Percentiles rank a stretch among this genome's conserved stretches.
These are phyloP conservation scores for Camelina laxa DNA, from an alignment of 345 rosid species.

Conservation along the genomic window DNA sequence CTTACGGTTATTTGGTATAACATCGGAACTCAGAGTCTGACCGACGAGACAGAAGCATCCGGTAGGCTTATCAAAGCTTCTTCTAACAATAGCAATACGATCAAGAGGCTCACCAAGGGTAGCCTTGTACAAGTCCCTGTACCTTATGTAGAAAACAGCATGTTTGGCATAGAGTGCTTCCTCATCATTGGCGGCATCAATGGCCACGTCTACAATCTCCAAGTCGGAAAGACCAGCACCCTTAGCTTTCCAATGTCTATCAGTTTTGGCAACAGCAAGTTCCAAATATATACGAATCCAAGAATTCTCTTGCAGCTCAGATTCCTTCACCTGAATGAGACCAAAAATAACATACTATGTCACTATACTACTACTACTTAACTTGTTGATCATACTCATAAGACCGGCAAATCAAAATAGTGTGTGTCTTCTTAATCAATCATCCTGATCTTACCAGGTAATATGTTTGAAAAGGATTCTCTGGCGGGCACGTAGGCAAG, in stretches of 20 bases:
- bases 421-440: too few species aligned
- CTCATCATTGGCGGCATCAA: neutral
- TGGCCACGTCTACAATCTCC: neutral
- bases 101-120: neutral
- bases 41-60: neutral
- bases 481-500: neutral
- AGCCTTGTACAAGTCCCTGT: neutral
- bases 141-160: neutral
- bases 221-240: neutral
- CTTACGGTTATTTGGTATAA: neutral
- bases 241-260: neutral
- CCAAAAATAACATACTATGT: neutral
- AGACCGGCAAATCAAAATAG: neutral
- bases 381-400: too few species aligned
- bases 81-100: neutral
- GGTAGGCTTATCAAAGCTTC: neutral
- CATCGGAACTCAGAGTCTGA: neutral
- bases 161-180: neutral
- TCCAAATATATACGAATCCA: constrained; percentile 9
- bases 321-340: neutral
- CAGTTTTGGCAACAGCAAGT: constrained; percentile 1
- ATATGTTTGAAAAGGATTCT: constrained; percentile 11
- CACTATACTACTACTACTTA: too few species aligned
- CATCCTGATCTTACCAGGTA: neutral
- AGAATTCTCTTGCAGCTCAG: neutral